phyloP scores from a whole-genome alignment of 306 rosid species.

The Geum urbanum region DNA sequence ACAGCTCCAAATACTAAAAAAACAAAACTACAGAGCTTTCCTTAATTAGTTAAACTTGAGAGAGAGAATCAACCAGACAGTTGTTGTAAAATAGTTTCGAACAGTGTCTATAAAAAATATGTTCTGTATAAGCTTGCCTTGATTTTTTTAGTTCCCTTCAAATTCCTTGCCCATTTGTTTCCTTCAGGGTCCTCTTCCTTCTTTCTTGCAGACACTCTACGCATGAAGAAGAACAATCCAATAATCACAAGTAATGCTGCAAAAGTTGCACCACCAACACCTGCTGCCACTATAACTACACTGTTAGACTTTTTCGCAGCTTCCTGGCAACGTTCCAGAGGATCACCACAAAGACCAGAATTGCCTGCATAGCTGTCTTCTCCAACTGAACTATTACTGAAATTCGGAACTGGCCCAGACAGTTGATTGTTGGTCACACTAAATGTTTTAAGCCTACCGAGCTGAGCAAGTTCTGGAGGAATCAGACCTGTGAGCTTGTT shows the following conservation, averaged over 20 bases:
- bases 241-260: constrained; percentile 49
- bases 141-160: constrained; percentile 69
- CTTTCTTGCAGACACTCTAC: constrained; percentile 49
- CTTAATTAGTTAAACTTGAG: background rate
- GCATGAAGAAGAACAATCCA: constrained; percentile 56
- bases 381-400: background rate
- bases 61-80: background rate
- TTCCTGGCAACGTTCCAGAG: constrained; percentile 21
- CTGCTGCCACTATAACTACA: constrained; percentile 67
- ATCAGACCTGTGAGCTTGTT: constrained; percentile 58
- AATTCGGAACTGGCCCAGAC: constrained; percentile 50
- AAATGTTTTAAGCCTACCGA: constrained; percentile 41
- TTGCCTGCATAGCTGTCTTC: constrained; percentile 45
- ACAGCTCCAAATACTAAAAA: background rate
- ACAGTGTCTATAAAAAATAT: background rate
- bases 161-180: constrained; percentile 86
- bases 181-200: constrained; percentile 89
- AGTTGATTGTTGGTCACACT: constrained; percentile 52
- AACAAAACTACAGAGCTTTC: background rate
- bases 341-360: constrained; percentile 54
- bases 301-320: constrained; percentile 33
- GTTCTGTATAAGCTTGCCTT: constrained; percentile 50
- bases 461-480: constrained; percentile 42
- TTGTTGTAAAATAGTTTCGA: background rate
- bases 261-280: constrained; percentile 58